Conservation (phyloP, 164 flowering plant species). For the Aristolochia fimbriata region DNA sequence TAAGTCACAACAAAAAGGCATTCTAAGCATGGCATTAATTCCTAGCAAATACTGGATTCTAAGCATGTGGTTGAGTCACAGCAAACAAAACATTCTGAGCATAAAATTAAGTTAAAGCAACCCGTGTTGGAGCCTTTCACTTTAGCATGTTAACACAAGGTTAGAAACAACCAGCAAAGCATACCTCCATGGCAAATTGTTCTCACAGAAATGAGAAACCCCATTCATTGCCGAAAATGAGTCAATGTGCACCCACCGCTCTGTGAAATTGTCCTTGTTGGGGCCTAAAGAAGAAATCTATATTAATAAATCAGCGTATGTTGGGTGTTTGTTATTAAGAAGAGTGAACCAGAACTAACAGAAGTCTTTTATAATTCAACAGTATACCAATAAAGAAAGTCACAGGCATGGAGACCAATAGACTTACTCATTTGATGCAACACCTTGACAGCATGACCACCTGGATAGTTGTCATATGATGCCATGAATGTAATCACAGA, state of each 20-base stretch:
- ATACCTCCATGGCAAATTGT: constrained; percentile 75
- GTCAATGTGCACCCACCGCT: constrained; percentile 79
- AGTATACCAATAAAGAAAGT: background rate
- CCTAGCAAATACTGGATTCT: background rate
- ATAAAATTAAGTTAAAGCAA: background rate
- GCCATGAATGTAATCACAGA: constrained; percentile 63
- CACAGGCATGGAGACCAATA: constrained; percentile 9
- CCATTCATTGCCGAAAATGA: constrained; percentile 96
- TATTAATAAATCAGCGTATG: background rate
- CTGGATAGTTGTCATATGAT: constrained; percentile 84
- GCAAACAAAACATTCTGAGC: background rate
- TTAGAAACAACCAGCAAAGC: background rate
- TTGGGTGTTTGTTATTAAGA: background rate
- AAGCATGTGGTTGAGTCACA: background rate
- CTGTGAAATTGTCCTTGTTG: constrained; percentile 20
- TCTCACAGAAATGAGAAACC: constrained; percentile 86
- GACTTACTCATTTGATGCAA: constrained; percentile 62
- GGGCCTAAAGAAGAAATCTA: constrained; percentile 27
- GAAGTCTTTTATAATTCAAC: background rate
- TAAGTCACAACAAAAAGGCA: background rate
- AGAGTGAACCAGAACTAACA: background rate
- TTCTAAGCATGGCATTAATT: background rate
- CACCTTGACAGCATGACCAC: constrained; percentile 63
- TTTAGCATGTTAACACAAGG: background rate
- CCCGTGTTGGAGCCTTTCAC: background rate